Evolutionary conservation across 257 asterid genomes (phyloP).

Genomic region (Apocynum venetum): DNA sequence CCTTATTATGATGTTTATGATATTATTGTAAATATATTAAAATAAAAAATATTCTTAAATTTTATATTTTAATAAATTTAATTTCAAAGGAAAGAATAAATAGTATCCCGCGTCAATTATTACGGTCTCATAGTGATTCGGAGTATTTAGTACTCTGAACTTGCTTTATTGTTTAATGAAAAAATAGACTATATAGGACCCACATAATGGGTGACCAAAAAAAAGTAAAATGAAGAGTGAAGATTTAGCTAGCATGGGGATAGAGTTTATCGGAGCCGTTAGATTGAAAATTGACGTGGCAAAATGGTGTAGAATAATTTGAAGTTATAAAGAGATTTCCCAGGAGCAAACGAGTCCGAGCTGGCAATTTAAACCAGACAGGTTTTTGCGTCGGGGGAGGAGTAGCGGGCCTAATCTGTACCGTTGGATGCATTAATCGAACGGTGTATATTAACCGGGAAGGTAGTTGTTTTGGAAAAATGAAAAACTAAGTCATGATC

Average conservation of each 20-base stretch:
- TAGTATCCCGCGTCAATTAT: constrained; percentile 14
- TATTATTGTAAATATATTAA: no score
- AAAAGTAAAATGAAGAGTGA: constrained; percentile 3
- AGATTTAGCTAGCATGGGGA: constrained; percentile 13
- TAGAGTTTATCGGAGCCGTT: constrained; percentile 8
- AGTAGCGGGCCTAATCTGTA: constrained; percentile 14
- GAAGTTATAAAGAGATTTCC: constrained; percentile 20
- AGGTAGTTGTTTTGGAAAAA: neutral
- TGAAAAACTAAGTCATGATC: constrained; percentile 41
- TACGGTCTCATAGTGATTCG: constrained; percentile 28
- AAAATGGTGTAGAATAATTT: constrained; percentile 18
- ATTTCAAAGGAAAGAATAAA: neutral
- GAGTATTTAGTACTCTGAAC: constrained; percentile 29
- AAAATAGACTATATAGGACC: constrained; percentile 37
- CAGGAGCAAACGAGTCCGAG: constrained; percentile 36
- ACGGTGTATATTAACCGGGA: constrained; percentile 27
- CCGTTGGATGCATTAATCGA: constrained; percentile 26
- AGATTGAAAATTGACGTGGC: constrained; percentile 50
- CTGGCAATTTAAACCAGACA: constrained; percentile 41
- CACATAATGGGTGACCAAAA: neutral
- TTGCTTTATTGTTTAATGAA: constrained; percentile 16
- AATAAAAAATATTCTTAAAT: no score
- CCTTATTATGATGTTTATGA: no score
- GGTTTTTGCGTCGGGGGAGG: constrained; percentile 38
- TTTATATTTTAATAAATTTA: no score